phyloP scores from a whole-genome alignment of 257 asterid species.

The Leptodermis oblonga region DNA sequence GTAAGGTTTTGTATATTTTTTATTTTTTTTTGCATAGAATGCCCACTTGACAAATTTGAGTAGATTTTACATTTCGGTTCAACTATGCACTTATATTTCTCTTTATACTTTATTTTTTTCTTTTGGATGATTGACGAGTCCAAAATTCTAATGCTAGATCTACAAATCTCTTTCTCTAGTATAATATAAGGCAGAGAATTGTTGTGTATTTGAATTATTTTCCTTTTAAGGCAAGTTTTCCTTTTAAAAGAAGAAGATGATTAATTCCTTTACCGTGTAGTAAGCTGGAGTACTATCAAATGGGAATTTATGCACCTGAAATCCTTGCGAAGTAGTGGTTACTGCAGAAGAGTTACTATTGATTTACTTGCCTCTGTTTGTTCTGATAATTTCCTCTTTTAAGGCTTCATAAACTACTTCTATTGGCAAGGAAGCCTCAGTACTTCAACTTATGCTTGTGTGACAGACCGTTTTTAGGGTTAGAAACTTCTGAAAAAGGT shows the following conservation, averaged over 20 bases:
- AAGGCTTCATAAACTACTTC: background rate
- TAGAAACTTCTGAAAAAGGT: background rate
- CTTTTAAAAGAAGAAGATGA: background rate
- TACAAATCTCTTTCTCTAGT: no score
- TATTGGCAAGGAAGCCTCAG: background rate
- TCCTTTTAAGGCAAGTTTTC: no score
- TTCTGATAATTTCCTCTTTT: background rate
- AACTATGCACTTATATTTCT: background rate
- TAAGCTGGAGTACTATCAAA: background rate
- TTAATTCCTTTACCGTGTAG: no score
- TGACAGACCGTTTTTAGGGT: background rate
- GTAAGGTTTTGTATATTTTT: conserved; percentile 21
- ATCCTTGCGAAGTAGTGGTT: background rate
- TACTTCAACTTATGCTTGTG: background rate
- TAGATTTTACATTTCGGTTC: background rate
- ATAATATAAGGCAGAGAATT: background rate
- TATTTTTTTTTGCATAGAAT: no score
- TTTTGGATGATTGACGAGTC: background rate
- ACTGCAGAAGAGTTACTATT: background rate
- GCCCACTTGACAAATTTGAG: background rate
- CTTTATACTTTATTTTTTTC: background rate
- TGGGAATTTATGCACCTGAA: background rate
- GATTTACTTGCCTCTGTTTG: background rate
- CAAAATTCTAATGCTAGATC: background rate
- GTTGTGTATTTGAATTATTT: background rate